Evolutionary conservation across 495 filamentous ascomycete species (phyloP), one percentile per base, ranked within the genome.

Genomic region (Penicillium goetzii): DNA sequence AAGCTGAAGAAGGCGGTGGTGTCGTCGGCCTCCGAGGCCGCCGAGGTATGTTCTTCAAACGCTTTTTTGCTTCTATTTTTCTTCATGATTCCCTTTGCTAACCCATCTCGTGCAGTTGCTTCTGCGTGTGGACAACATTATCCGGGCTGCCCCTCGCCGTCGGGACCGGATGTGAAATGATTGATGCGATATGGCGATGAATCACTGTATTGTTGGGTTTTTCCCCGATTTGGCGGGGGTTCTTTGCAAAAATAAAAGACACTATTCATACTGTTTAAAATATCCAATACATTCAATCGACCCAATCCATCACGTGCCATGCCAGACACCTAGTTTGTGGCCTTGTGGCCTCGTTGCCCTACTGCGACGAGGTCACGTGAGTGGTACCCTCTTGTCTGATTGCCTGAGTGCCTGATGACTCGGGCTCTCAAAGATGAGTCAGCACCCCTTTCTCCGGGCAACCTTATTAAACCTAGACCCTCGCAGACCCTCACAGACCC

Each of bases 1-100:
- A 98, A 99, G 83, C 79, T 99, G 74, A 99, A 99, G 86, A 89
- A 89, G 74, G 95, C 95, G 15, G 95, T 99, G 60, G 95, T 99
- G 38, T 92, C 88, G 26, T 97, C 92, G 59, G 95, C 95, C 14
- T 93, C 91, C 25, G 95, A 99, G 79, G 95, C 95, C 36, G 94
- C 95, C 59, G 96, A 99, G 86, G 93, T 97, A 83, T 70, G 25
- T 61, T 58, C 12, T 21, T 11, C 43, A 0, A 14, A 7, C n/a
- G n/a, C 23, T 41, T 32, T 17, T 11, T 5, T 0, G 17, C 3
- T 0, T 12, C 23, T 38, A 4, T 12, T 19, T 30, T 17, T 19
- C 23, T 10, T 41, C 8, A 0, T 12, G 28, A n/a, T 57, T 14
- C 33, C 19, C 50, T 61, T 14, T 45, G 33, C 59, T 61, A 45